Conservation (phyloP, 2,329 filamentous ascomycete species). For the Didymella sp. region DNA sequence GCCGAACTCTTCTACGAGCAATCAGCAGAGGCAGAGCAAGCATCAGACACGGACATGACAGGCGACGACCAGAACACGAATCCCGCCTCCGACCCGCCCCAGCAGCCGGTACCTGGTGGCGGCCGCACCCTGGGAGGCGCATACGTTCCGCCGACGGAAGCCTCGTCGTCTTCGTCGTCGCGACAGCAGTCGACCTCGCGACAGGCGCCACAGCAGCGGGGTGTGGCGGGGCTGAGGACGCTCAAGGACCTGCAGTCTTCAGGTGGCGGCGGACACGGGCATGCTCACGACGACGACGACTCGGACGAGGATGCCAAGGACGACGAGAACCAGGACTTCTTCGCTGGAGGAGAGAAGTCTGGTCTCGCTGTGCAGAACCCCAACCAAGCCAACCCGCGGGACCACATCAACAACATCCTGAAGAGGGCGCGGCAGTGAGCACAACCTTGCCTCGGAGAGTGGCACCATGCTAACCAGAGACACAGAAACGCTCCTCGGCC, state of each 20-base stretch:
- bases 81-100: slow-evolving; percentile 29
- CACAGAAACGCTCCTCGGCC: slow-evolving; percentile 67
- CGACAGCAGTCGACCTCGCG: slow-evolving; percentile 30
- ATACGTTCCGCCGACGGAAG: slow-evolving; percentile 41
- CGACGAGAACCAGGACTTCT: slow-evolving; percentile 70
- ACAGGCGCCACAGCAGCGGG: slow-evolving; percentile 38
- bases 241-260: slow-evolving; percentile 54
- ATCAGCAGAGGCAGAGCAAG: slow-evolving; percentile 30
- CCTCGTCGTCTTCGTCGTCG: slow-evolving; percentile 38
- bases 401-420: slow-evolving; percentile 60
- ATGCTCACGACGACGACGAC: slow-evolving; percentile 60
- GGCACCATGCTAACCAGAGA: slow-evolving; percentile 26
- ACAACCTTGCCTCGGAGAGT: not conserved
- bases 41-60: slow-evolving; percentile 46
- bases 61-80: slow-evolving; percentile 39
- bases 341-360: slow-evolving; percentile 86
- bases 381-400: slow-evolving; percentile 58
- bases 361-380: slow-evolving; percentile 72
- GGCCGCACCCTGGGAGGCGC: slow-evolving; percentile 48
- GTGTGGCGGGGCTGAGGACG: slow-evolving; percentile 49
- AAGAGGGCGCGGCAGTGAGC: slow-evolving; percentile 55
- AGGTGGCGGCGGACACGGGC: slow-evolving; percentile 49
- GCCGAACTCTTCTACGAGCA: slow-evolving; percentile 55
- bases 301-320: slow-evolving; percentile 69
- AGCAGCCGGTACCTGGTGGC: slow-evolving; percentile 39